Evolutionary conservation across 1,284 basidiomycete species (phyloP).

Genomic region (Rhodotorula glutinis): DNA sequence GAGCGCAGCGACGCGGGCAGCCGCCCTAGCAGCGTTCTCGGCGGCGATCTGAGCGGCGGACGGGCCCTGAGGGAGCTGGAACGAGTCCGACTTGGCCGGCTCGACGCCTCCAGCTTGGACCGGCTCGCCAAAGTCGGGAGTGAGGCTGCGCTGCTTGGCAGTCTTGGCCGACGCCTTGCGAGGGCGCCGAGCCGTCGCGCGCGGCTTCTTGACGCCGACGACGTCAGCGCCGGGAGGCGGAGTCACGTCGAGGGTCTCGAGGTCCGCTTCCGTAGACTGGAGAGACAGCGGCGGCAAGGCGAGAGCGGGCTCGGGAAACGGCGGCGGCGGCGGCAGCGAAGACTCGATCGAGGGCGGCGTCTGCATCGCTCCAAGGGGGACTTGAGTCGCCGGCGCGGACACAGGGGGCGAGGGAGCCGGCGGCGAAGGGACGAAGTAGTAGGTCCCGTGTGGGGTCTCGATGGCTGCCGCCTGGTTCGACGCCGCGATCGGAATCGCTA

Average conservation of each 20-base stretch:
- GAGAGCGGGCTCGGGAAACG: too few relatives aligned
- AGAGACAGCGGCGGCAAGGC: constrained; percentile 4
- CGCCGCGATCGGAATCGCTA: constrained; percentile 16
- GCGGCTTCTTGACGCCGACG: not conserved
- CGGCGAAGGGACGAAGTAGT: constrained; percentile 35
- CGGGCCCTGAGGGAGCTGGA: not conserved
- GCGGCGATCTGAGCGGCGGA: constrained; percentile 1
- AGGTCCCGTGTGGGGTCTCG: constrained; percentile 38
- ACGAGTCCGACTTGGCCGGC: constrained; percentile 2
- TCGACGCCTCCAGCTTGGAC: not conserved
- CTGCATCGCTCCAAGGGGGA: not conserved
- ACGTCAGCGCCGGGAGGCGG: not conserved
- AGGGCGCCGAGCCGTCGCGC: not conserved
- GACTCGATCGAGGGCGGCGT: not conserved
- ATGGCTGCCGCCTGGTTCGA: constrained; percentile 19
- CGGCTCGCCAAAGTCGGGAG: too few relatives aligned
- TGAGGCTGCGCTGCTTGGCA: too few relatives aligned
- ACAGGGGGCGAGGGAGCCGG: not conserved
- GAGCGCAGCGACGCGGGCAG: not conserved
- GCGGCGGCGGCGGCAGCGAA: not conserved
- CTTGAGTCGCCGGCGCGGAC: not conserved
- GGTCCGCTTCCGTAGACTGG: not conserved
- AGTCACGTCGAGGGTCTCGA: not conserved
- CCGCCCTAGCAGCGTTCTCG: not conserved
- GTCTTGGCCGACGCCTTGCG: not conserved